Evolutionary conservation across 139 green algal species (phyloP), one percentile per base, ranked within the genome.

Genomic region (Chlamydomonas incerta): DNA sequence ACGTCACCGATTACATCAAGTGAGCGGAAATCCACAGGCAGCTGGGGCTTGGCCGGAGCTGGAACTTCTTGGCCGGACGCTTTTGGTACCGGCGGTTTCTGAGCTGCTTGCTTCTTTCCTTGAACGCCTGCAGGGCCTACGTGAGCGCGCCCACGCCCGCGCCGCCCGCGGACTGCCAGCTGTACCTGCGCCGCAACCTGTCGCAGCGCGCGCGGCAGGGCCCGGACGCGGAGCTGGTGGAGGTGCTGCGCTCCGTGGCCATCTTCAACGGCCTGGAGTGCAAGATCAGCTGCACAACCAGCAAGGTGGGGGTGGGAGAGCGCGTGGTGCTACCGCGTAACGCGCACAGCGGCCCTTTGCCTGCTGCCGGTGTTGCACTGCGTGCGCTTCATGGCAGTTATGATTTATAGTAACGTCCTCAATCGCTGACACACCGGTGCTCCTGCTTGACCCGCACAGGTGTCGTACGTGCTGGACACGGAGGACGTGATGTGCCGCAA

Each of bases 381-480:
- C n/a, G n/a, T n/a, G n/a, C n/a, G n/a, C n/a, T n/a, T n/a, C n/a
- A n/a, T n/a, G n/a, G n/a, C n/a, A n/a, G n/a, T n/a, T n/a, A n/a
- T n/a, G n/a, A n/a, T n/a, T n/a, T n/a, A n/a, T n/a, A n/a, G n/a
- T n/a, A n/a, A n/a, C n/a, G n/a, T n/a, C n/a, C n/a, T 50, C 41
- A 50, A 50, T 50, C 41, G 41, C 41, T 5, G 6, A 8, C 8
- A 50, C 41, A 50, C 5, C n/a, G n/a, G n/a, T n/a, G n/a, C n/a
- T n/a, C n/a, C n/a, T n/a, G n/a, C 5, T 50, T 8, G 6, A 50
- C 41, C 6, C 8, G 41, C 41, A 50, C 83, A 96, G 90, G 93
- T 97, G 75, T 98, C 95, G 0, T 99, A 99, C 86, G 97, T 99
- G 68, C 86, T 99, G 52, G 97, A 98, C 90, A 99, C 97, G 0